Base-by-base conservation (phyloP, 768 basidiomycete species). In the Boletus sensibilis region DNA sequence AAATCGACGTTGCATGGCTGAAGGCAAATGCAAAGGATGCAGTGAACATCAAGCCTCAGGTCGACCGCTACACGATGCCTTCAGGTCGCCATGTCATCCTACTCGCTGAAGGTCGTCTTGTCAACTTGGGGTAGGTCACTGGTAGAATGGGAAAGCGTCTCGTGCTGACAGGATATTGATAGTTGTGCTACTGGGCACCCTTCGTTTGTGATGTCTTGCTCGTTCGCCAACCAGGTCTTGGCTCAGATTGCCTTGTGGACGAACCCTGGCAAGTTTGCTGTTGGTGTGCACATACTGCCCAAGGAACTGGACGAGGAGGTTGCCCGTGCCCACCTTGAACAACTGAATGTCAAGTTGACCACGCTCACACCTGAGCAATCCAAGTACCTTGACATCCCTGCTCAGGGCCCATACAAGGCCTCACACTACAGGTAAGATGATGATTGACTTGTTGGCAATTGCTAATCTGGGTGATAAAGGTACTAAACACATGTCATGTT, bases 141-240 rank as follows among this genome's bases (percentile, higher is more conserved):
- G 25, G 16, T 35, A 5, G 8, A 37, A 11, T 27, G 1, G 5
- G 18, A 1, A 47, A 5, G 50, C 13, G 41, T 43, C 34, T n/a
- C 50, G 27, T 34, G 57, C 60, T 63, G 44, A 61, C 41, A 34
- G 11, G 53, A 20, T 18, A 10, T 61, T 10, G 44, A 49, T 49
- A 90, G 88, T 52, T 98, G 96, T 75, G 96, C 94, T 39, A 98
- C 96, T 64, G 96, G 96, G 55, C 96, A 99, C 77, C 96, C 97
- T 35, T 98, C 96, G 42, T 98, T 95, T 76, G 97, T 99, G 78
- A 99, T 99, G 97, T 98, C 96, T 18, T 98, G 95, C 82, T 99
- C 97, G 41, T 99, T 99, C 82, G 78, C 93, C 72, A 99, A 99
- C 84, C 97, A 99, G 77, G 92, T 94, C 60, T 82, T 99, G 67